Percentiles rank a stretch among this genome's conserved stretches.
These are phyloP conservation scores for Aspergillus funiculosus DNA, from an alignment of 495 filamentous ascomycete species.

Conservation along the genomic window DNA sequence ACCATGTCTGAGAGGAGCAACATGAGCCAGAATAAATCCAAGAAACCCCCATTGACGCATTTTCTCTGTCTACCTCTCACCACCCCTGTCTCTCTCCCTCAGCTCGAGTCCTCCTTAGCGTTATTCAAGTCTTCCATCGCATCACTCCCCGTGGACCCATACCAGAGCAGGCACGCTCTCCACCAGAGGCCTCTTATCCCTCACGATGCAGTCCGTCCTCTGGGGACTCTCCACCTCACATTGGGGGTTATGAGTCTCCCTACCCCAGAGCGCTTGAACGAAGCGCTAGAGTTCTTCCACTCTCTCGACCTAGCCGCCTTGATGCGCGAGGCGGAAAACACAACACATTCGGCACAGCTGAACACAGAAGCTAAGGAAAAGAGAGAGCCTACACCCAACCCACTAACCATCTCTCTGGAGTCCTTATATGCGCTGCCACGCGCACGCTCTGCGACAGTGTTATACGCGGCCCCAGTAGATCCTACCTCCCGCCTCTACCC, in stretches of 20 bases:
- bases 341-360: not conserved
- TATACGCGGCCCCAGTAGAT: constrained; percentile 56
- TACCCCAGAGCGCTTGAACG: constrained; percentile 48
- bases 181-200: constrained; percentile 35
- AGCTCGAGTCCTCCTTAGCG: constrained; percentile 55
- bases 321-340: constrained; percentile 31
- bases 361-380: not conserved
- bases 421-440: constrained; percentile 34
- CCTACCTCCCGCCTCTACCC: constrained; percentile 46
- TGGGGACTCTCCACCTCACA: constrained; percentile 80
- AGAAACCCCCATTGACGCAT: constrained; percentile 61
- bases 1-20: constrained; percentile 12
- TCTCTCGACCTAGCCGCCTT: constrained; percentile 48
- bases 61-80: constrained; percentile 83
- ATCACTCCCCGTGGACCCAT: constrained; percentile 18
- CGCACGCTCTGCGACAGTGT: constrained; percentile 39
- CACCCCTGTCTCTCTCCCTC: constrained; percentile 52
- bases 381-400: not conserved
- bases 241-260: constrained; percentile 80
- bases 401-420: constrained; percentile 33
- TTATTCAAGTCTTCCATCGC: constrained; percentile 55
- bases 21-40: constrained; percentile 15
- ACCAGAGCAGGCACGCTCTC: not conserved
- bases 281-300: constrained; percentile 52
- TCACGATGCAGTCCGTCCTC: constrained; percentile 61